phyloP scores from a whole-genome alignment of 1,284 basidiomycete genomes.

The Puccinia novopanici region DNA sequence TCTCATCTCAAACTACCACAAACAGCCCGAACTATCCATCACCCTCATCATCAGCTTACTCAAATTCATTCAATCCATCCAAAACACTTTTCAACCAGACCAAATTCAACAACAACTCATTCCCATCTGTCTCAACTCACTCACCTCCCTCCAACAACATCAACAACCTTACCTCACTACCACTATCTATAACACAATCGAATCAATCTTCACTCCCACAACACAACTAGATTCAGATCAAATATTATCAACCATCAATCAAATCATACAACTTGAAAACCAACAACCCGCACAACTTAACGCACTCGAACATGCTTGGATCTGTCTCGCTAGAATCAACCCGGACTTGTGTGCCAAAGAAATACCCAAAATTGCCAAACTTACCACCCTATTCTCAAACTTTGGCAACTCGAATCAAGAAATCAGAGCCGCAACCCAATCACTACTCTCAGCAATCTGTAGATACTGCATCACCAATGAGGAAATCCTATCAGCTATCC shows the following conservation, averaged over 20 bases:
- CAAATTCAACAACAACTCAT: conserved; percentile 21
- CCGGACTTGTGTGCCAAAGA: conserved; percentile 64
- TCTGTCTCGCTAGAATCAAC: conserved; percentile 65
- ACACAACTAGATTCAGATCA: conserved; percentile 63
- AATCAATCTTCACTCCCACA: conserved; percentile 74
- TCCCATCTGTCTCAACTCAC: conserved; percentile 48
- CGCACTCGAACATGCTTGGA: conserved; percentile 71
- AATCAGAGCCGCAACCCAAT: conserved; percentile 68
- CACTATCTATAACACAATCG: conserved; percentile 72
- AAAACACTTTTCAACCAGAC: conserved; percentile 62
- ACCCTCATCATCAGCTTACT: conserved; percentile 61
- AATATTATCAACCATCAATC: conserved; percentile 60
- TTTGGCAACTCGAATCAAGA: conserved; percentile 53
- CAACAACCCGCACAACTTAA: conserved; percentile 69
- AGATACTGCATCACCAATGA: conserved; percentile 71
- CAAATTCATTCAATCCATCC: conserved; percentile 49
- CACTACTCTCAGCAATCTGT: conserved; percentile 67
- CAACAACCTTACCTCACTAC: conserved; percentile 61
- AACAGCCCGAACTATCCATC: conserved; percentile 67
- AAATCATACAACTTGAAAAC: conserved; percentile 52
- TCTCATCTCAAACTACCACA: conserved; percentile 69
- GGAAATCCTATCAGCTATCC: conserved; percentile 62
- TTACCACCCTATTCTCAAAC: conserved; percentile 14
- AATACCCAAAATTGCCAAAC: conserved; percentile 59
- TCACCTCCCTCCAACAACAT: conserved; percentile 49